Evolutionary conservation across 2,329 filamentous ascomycete species (phyloP).

Genomic region (Xylogone sp.): DNA sequence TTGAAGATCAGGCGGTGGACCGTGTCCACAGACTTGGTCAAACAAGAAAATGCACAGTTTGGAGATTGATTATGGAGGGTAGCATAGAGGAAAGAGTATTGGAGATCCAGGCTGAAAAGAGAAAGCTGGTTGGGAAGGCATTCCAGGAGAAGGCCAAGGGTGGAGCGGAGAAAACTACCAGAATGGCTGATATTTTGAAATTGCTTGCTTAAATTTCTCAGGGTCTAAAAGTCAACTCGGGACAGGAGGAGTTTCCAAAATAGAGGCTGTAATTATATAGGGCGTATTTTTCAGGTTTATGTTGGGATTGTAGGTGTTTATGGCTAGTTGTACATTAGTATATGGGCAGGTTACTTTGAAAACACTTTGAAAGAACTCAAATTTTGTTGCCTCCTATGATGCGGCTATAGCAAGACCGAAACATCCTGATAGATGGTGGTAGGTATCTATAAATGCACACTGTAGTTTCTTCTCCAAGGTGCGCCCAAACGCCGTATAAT

Average conservation of each 20-base stretch:
- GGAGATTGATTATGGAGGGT: conserved; percentile 75
- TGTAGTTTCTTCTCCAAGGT: too few species aligned
- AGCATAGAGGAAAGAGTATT: conserved; percentile 80
- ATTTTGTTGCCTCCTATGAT: too few species aligned
- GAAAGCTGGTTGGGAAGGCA: conserved; percentile 71
- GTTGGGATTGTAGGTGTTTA: too few species aligned
- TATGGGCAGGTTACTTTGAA: too few species aligned
- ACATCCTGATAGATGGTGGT: too few species aligned
- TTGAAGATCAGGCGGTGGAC: conserved; percentile 88
- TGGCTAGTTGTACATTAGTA: too few species aligned
- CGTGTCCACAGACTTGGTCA: conserved; percentile 85
- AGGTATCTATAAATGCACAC: too few species aligned
- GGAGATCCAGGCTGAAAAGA: conserved; percentile 73
- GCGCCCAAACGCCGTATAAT: too few species aligned
- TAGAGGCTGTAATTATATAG: too few species aligned
- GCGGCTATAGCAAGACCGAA: too few species aligned
- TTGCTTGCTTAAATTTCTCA: conserved; percentile 30
- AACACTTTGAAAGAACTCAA: too few species aligned
- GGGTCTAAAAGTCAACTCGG: not conserved
- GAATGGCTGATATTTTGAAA: conserved; percentile 52
- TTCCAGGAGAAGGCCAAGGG: conserved; percentile 69
- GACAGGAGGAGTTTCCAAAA: too few species aligned
- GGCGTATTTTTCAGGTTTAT: not conserved
- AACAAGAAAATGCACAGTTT: conserved; percentile 72
- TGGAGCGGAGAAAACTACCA: conserved; percentile 50